A percentile compares a stretch with the other conserved stretches of the same genome.
These are phyloP conservation scores for Grigorovia yakushimaensis DNA, from an alignment of 805 yeast genomes.

Conservation along the genomic window DNA sequence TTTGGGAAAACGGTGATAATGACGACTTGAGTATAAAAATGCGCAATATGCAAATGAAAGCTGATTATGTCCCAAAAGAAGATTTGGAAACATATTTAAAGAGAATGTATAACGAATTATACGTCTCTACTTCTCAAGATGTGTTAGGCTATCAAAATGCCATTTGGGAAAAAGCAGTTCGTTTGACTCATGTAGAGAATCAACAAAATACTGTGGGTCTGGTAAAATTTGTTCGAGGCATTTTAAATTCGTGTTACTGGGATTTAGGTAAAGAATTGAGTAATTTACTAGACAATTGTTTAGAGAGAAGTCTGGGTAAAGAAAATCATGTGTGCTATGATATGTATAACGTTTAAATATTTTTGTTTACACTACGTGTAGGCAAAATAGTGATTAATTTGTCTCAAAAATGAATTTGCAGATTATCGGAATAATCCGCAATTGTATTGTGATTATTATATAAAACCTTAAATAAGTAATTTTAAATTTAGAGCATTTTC, in stretches of 20 bases:
- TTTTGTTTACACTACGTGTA: background rate
- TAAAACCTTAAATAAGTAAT: too few relatives aligned
- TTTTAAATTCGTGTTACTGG: slow-evolving; percentile 39
- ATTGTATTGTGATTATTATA: too few relatives aligned
- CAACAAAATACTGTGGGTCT: slow-evolving; percentile 49
- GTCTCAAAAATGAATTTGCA: too few relatives aligned
- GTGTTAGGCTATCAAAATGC: slow-evolving; percentile 33
- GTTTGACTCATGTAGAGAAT: slow-evolving; percentile 32
- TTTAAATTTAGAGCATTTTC: too few relatives aligned
- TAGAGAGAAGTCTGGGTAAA: slow-evolving; percentile 44
- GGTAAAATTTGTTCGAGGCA: slow-evolving; percentile 35
- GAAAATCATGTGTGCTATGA: slow-evolving; percentile 37
- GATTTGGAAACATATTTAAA: slow-evolving; percentile 42
- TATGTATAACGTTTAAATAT: slow-evolving; percentile 34
- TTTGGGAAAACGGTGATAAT: slow-evolving; percentile 18
- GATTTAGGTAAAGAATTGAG: slow-evolving; percentile 50
- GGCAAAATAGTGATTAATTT: too few relatives aligned
- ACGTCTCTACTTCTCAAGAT: slow-evolving; percentile 26
- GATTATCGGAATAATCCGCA: too few relatives aligned
- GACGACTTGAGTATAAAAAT: background rate
- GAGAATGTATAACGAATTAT: slow-evolving; percentile 34
- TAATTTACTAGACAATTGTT: slow-evolving; percentile 42
- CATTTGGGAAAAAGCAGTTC: slow-evolving; percentile 34
- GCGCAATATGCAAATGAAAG: slow-evolving; percentile 6
- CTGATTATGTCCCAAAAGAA: slow-evolving; percentile 31